Conservation (phyloP, 352 stramenopile species). For the Phytophthora vignae region DNA sequence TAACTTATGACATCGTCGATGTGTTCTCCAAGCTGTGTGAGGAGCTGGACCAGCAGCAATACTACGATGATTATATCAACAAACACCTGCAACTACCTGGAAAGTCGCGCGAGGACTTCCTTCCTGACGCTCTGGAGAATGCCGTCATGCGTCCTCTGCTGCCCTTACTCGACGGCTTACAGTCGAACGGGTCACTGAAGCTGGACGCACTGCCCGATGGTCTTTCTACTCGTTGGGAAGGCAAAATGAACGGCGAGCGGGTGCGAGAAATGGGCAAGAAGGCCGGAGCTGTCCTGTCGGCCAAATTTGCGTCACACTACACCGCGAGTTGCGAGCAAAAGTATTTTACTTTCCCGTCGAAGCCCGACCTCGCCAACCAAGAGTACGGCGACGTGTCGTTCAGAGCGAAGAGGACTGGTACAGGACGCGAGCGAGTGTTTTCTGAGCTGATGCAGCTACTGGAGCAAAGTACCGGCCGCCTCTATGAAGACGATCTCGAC, state of each 20-base stretch:
- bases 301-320: background rate
- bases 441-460: background rate
- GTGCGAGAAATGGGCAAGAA: conserved; percentile 1
- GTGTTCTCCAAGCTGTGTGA: background rate
- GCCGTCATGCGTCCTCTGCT: background rate
- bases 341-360: background rate
- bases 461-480: background rate
- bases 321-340: background rate
- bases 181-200: background rate
- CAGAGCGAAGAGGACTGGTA: background rate
- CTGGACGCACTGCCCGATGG: background rate
- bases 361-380: background rate
- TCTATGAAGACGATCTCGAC: conserved; percentile 1
- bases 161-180: background rate
- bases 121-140: background rate
- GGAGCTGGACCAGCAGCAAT: background rate
- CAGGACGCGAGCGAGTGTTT: background rate
- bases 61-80: background rate
- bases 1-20: background rate
- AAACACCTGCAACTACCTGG: background rate
- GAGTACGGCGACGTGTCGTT: background rate
- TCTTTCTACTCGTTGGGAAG: background rate
- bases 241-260: background rate
- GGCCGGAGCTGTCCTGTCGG: background rate
- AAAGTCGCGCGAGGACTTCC: background rate